A percentile compares a stretch with the other conserved stretches of the same genome.
Evolutionary conservation across 495 filamentous ascomycete genomes (phyloP).

Genomic region (Penicillium desertorum): DNA sequence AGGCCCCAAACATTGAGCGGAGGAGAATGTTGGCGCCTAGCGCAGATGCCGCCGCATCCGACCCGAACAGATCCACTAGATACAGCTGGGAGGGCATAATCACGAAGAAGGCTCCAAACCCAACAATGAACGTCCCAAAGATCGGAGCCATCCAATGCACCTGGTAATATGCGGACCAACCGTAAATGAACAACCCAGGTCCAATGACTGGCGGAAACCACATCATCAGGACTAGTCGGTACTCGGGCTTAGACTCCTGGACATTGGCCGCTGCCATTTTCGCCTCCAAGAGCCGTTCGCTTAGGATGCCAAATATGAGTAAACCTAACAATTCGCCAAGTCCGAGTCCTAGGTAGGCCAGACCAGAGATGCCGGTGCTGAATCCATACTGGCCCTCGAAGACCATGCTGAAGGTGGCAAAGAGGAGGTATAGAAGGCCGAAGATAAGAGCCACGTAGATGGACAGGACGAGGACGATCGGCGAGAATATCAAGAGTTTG

Average conservation of each 20-base stretch:
- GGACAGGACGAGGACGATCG: conserved; percentile 57
- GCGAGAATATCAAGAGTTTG: conserved; percentile 47
- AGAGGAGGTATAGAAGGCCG: conserved; percentile 58
- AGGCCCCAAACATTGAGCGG: conserved; percentile 3
- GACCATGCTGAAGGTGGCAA: conserved; percentile 56
- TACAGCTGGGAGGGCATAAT: conserved; percentile 3
- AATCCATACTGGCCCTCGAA: conserved; percentile 52
- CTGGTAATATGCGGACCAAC: conserved; percentile 56
- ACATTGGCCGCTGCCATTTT: conserved; percentile 2
- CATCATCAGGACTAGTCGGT: conserved; percentile 12
- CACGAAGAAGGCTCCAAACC: background rate
- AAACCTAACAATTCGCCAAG: conserved; percentile 3
- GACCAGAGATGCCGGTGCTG: conserved; percentile 14
- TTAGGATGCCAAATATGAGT: background rate
- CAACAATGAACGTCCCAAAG: background rate
- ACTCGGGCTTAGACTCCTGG: background rate
- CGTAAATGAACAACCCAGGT: conserved; percentile 60
- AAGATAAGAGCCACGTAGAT: conserved; percentile 62
- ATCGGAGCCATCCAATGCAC: conserved; percentile 45
- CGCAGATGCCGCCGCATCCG: background rate
- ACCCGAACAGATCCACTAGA: background rate
- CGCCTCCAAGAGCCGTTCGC: conserved; percentile 1
- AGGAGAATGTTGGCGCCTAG: conserved; percentile 1
- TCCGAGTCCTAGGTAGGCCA: conserved; percentile 17
- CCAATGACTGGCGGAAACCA: conserved; percentile 35